Base-by-base conservation (phyloP, 495 filamentous ascomycete genomes). In the Daldinia caldariorum region DNA sequence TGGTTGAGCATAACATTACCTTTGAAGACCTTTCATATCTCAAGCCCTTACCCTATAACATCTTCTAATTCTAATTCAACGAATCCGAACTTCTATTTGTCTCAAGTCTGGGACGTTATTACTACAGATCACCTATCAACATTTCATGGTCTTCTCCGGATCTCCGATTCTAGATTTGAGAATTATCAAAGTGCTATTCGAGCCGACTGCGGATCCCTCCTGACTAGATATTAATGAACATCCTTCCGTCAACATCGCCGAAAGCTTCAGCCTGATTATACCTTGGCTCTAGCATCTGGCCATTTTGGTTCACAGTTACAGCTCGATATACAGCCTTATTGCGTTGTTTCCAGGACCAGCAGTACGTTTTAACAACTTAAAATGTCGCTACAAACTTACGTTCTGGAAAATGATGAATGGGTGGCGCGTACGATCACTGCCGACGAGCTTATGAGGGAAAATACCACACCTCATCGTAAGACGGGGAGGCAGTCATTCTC, bases 371-470 rank as follows among this genome's bases (percentile, higher is more conserved):
- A 0, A 16, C 26, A 39, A 31, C 34, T 7, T 7, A 74, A 10
- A 18, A 77, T 77, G 75, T 75, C 72, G 32, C 63, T 89, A 49
- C 81, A 87, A 58, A 87, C 85, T 18, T 86, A 79, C 56, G 82
- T 86, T 18, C 71, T 88, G 4, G 80, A 84, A 31, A 80, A 88
- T 66, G 87, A 88, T n/a, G 77, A 83, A 74, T 90, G 87, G 88
- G 83, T 84, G 6, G 85, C 86, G 6, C 78, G 69, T 49, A 76
- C 66, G 0, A 43, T 77, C 59, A 61, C 70, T 22, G 63, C 75
- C 16, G 65, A 71, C 18, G 72, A 77, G 61, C 67, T 77, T 16
- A 49, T 75, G 45, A 64, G 63, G 58, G 57, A 60, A 0, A 54
- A 60, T 20, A 53, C 29, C 34, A 37, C 63, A 20, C 38, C 69